Evolutionary conservation across 208 protist genomes (phyloP), one percentile per base, ranked within the genome.

Genomic region (Leishmania guyanensis): DNA sequence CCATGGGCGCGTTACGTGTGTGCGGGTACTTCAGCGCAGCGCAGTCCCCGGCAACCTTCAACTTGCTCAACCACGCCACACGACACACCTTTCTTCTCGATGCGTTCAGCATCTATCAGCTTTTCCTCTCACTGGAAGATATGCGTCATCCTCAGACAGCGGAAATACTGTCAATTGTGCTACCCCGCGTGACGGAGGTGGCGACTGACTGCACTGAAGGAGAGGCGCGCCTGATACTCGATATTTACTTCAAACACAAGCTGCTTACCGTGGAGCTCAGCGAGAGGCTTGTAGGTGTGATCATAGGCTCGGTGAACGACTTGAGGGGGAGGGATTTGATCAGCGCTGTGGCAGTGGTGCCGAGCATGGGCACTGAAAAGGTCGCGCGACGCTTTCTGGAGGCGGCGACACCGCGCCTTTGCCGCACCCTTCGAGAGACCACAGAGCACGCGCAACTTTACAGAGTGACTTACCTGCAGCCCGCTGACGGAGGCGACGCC

Each of bases 71-170:
- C 74, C 92, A 96, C 54, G 72, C 93, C 74, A 95, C 92, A 1
- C 84, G 88, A 17, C 91, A 97, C 80, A 85, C 88, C 20, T 96
- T 91, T 70, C 71, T 96, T 73, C 83, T 97, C 9, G 93, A 96
- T 72, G 91, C 86, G 3, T 83, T 86, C 56, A 78, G 71, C 56
- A 76, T 96, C 46, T 89, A 83, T 33, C 82, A 87, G 36, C 85
- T 96, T 36, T 77, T 79, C 33, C 48, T 43, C n/a, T 79, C 78
- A 5, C 79, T 97, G 43, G n/a, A 74, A 5, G 83, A 85, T 2
- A 76, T 96, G 80, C 75, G 82, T 72, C 89, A 91, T 82, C 85
- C 91, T 29, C 91, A 95, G 54, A 90, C 88, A 17, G 51, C 62
- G 1, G 94, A 95, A 54, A 84, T 92, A 43, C 69, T 95, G 46